Evolutionary conservation across 257 asterid genomes (phyloP).

Genomic region (Ilex aquifolium): DNA sequence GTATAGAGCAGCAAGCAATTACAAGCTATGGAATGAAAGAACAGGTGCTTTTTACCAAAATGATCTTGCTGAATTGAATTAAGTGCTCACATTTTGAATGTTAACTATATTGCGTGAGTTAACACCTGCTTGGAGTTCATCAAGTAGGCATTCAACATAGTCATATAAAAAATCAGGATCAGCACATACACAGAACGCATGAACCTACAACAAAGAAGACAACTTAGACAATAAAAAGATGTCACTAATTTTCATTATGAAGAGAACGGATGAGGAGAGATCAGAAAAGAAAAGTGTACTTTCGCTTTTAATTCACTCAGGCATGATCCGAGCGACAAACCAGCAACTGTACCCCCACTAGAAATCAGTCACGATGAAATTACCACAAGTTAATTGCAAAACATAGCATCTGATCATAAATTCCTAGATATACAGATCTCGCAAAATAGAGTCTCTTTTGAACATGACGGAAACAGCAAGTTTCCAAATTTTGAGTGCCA

Average conservation of each 20-base stretch:
- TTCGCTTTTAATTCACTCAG: conserved; percentile 73
- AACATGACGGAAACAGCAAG: no score
- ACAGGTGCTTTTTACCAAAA: not conserved
- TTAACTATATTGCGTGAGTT: conserved; percentile 64
- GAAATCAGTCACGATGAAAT: conserved; percentile 14
- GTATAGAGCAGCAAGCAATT: not conserved
- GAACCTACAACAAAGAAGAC: conserved; percentile 40
- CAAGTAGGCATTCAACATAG: conserved; percentile 66
- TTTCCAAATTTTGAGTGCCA: no score
- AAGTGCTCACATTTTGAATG: conserved; percentile 63
- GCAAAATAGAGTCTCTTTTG: no score
- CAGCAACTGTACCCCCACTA: conserved; percentile 98
- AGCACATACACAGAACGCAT: conserved; percentile 82
- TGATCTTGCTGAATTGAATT: not conserved
- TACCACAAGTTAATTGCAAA: not conserved
- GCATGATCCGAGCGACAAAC: conserved; percentile 70
- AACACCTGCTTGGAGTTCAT: conserved; percentile 76
- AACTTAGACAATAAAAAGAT: not conserved
- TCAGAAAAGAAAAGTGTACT: conserved; percentile 28
- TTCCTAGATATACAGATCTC: no score
- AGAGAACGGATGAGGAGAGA: not conserved
- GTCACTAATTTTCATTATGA: conserved; percentile 3
- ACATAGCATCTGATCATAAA: no score
- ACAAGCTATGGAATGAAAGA: not conserved
- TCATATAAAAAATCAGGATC: conserved; percentile 87